Percentiles rank a stretch among this genome's conserved stretches.
Evolutionary conservation across 805 yeast genomes (phyloP).

Genomic region (Kregervanrija pseudodelftensis): DNA sequence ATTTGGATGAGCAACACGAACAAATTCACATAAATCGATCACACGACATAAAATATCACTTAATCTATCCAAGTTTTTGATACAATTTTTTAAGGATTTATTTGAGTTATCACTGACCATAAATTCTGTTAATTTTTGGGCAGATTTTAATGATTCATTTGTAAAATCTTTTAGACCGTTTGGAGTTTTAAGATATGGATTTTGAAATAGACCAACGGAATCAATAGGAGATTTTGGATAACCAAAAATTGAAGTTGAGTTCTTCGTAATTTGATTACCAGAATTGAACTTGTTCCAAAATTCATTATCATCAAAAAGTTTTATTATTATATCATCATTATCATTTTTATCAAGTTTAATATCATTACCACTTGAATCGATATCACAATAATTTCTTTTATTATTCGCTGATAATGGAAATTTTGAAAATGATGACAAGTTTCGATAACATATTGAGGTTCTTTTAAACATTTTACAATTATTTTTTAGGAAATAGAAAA

Average conservation of each 20-base stretch:
- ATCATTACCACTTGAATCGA: not conserved
- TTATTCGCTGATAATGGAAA: too few species aligned
- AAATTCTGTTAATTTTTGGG: constrained; percentile 52
- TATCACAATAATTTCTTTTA: not conserved
- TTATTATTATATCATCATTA: constrained; percentile 28
- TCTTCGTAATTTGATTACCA: not conserved
- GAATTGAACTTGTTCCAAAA: constrained; percentile 49
- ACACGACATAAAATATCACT: constrained; percentile 88
- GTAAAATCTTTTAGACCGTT: constrained; percentile 66
- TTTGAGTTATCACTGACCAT: constrained; percentile 42
- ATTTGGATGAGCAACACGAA: constrained; percentile 82
- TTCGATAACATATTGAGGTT: too few species aligned
- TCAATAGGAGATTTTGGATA: not conserved
- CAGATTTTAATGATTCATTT: constrained; percentile 52
- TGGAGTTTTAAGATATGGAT: constrained; percentile 63
- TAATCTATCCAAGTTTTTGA: constrained; percentile 68
- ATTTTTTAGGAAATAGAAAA: too few species aligned
- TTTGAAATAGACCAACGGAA: constrained; percentile 59
- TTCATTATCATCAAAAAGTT: constrained; percentile 54
- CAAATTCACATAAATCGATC: constrained; percentile 88
- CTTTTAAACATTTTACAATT: too few species aligned
- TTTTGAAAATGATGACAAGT: too few species aligned
- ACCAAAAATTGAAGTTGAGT: not conserved
- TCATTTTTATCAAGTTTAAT: not conserved
- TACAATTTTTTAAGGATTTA: constrained; percentile 41